These are phyloP conservation scores for Coniochaeta sp. DNA, from an alignment of 2,329 filamentous ascomycete genomes.

Conservation along the genomic window DNA sequence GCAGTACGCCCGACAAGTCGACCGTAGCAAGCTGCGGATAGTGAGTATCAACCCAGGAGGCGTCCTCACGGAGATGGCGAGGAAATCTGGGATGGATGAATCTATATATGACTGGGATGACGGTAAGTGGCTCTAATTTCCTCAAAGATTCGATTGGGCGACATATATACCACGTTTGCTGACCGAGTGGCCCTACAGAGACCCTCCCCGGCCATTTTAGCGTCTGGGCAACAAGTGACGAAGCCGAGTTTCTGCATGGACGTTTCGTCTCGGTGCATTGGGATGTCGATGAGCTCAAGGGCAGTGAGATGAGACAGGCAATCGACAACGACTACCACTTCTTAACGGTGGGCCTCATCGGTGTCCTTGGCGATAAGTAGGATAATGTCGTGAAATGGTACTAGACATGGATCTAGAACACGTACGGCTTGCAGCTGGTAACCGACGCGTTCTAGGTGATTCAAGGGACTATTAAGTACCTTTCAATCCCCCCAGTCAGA, in stretches of 20 bases:
- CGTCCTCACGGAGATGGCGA: conserved; percentile 23
- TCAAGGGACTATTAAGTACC: too few species aligned
- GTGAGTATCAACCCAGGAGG: conserved; percentile 31
- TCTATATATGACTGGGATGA: conserved; percentile 19
- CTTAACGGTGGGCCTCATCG: conserved; percentile 3
- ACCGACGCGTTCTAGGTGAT: too few species aligned
- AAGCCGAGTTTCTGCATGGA: conserved; percentile 15
- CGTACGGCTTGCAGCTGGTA: too few species aligned
- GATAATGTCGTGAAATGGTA: neutral
- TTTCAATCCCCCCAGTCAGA: too few species aligned
- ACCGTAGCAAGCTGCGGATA: conserved; percentile 25
- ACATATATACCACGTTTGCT: neutral
- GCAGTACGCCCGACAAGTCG: conserved; percentile 26
- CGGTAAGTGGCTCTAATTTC: conserved; percentile 11
- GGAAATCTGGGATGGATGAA: conserved; percentile 13
- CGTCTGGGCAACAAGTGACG: conserved; percentile 13
- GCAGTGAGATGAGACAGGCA: conserved; percentile 2
- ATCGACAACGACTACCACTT: conserved; percentile 7
- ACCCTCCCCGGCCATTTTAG: conserved; percentile 11
- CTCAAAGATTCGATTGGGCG: too few species aligned
- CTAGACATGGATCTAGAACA: too few species aligned
- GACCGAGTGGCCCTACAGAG: neutral
- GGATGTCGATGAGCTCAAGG: conserved; percentile 16
- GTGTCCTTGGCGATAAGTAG: neutral
- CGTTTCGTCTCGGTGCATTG: conserved; percentile 11